Evolutionary conservation across 2,329 filamentous ascomycete species (phyloP), one percentile per base, ranked within the genome.

Genomic region (Fusarium floridanum): DNA sequence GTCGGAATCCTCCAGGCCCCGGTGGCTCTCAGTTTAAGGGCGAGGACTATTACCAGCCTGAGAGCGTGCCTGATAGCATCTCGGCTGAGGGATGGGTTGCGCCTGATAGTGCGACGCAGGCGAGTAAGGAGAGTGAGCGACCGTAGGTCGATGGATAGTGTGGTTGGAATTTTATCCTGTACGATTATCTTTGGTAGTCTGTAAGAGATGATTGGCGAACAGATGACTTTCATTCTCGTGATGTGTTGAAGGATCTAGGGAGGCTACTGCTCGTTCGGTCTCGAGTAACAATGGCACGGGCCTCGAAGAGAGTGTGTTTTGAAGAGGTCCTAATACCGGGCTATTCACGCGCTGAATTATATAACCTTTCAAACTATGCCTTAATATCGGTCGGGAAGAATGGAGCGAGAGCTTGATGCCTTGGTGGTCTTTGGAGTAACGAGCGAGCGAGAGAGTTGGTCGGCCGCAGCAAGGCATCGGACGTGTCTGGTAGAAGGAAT

Each of bases 21-120:
- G 82, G 81, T 5, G 85, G 85, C 50, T 80, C 78, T 55, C 71
- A 82, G 62, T 86, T 82, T 78, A 84, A 83, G 76, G 85, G 84
- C 8, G 77, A 79, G 3, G 79, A 87, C 11, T 85, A 85, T 68
- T 83, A 86, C 67, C 73, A 69, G 2, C 81, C 83, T 1, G 84
- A 86, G 80, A 80, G 77, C 22, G 84, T 86, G 29, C 83, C 84
- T 7, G 85, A 85, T 20, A 83, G 83, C 70, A 83, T 82, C 59
- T 82, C 85, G 2, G 84, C 84, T 1, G 83, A 85, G 78, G 83
- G 83, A 0, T 79, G 83, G 62, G 75, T 86, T 56, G 77, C 86
- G 11, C 85, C 85, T 0, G 79, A 77, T 55, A 87, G 84, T 37
- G 84, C 85, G 45, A 81, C 81, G 3, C 77, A 87, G 76, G 74